Evolutionary conservation across 2,329 filamentous ascomycete species (phyloP), one percentile per base, ranked within the genome.

Genomic region (Clarireedia hainanense): DNA sequence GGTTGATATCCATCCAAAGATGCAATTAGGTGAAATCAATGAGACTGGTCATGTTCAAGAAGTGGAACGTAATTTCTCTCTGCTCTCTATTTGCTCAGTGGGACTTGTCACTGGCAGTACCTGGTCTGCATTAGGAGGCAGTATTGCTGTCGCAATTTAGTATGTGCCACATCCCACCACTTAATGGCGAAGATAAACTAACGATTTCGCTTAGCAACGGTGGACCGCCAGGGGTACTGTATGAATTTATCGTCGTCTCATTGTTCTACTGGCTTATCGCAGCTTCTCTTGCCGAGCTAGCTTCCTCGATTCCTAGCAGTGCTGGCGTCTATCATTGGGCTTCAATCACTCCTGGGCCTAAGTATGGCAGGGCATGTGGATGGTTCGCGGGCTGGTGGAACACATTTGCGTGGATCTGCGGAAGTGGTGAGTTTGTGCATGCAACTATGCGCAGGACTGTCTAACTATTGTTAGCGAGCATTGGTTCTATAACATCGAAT

Each of bases 181-280:
- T 47, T 20, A 10, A 47, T 47, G n/a, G 6, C 6, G 12, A 20
- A 37, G 26, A 52, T 6, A 7, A 6, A 17, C 43, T 53, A 57
- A 43, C 57, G 9, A 42, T 76, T 3, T 47, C 76, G 77, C 23
- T 74, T 83, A 76, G 73, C 64, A 84, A 85, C 68, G 83, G 83
- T 59, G 83, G 83, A 0, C 78, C 80, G 0, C 77, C 82, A 0
- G 81, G 81, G 14, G 77, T 83, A 0, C 69, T 85, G 2, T 85
- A 84, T 68, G 82, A 84, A 69, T 83, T 85, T 53, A 74, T 80
- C 49, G 74, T 69, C 15, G 72, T 76, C 4, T 74, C 74, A 1
- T 63, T 77, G 40, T 78, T 77, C 65, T 80, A 80, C 64, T 75
- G 73, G 64, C 70, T 77, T 63, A 72, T 80, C 55, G 74, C 73